Percentiles rank a stretch among this genome's conserved stretches.
These are phyloP conservation scores for Xylariaceae sp. DNA, from an alignment of 2,329 filamentous ascomycete genomes.

Conservation along the genomic window DNA sequence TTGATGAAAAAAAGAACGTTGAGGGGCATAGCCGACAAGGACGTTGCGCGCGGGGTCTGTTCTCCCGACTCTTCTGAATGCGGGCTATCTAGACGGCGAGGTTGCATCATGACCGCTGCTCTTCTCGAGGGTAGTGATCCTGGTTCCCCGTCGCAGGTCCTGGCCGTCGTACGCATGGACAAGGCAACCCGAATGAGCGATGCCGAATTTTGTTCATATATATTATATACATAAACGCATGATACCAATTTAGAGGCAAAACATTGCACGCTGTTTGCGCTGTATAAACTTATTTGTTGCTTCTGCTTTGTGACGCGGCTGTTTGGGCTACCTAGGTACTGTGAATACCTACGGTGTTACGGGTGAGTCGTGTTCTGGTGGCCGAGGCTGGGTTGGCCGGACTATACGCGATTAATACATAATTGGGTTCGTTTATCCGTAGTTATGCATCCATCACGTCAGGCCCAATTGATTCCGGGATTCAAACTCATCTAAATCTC, in stretches of 20 bases:
- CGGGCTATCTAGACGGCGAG: background rate
- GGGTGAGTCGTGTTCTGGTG: no score
- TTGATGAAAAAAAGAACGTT: slow-evolving; percentile 10
- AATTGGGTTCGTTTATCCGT: no score
- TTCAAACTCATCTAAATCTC: no score
- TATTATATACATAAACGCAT: slow-evolving; percentile 5
- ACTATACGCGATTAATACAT: no score
- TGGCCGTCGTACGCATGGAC: background rate
- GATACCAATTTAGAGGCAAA: slow-evolving; percentile 5
- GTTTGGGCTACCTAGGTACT: no score
- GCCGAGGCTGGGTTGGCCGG: no score
- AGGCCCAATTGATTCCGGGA: no score
- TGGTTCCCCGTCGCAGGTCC: background rate
- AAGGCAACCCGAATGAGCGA: background rate
- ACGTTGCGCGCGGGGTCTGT: background rate
- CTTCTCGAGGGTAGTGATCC: background rate
- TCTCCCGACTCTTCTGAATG: background rate
- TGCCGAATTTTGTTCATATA: slow-evolving; percentile 15
- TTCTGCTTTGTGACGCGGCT: no score
- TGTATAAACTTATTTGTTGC: no score
- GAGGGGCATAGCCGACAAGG: background rate
- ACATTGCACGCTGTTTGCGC: background rate
- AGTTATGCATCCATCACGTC: no score
- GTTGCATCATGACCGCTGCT: background rate
- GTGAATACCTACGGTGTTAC: no score